Evolutionary conservation across 2,329 filamentous ascomycete species (phyloP).

Genomic region (Curvularia sp.): DNA sequence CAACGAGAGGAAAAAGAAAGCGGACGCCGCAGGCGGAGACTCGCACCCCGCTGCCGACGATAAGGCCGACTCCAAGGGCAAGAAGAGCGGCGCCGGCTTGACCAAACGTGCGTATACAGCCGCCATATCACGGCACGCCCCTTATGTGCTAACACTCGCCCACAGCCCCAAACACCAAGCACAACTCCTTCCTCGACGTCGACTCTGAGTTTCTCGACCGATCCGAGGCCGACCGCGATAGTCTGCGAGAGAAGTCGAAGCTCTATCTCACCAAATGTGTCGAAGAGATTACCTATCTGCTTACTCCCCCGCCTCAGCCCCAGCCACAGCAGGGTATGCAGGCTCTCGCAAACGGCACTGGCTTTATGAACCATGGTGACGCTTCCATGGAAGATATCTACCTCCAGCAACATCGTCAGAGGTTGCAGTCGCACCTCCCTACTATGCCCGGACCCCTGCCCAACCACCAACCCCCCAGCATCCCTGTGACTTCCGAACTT

Average conservation of each 20-base stretch:
- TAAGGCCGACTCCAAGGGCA: slow-evolving; percentile 44
- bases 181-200: slow-evolving; percentile 60
- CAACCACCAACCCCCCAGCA: slow-evolving; percentile 68
- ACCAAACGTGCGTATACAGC: slow-evolving; percentile 35
- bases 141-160: slow-evolving; percentile 30
- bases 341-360: slow-evolving; percentile 42
- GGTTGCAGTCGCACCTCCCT: slow-evolving; percentile 55
- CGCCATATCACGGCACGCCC: background rate
- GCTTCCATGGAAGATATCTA: slow-evolving; percentile 67
- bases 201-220: slow-evolving; percentile 52
- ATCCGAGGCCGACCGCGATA: slow-evolving; percentile 62
- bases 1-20: slow-evolving; percentile 76
- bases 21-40: slow-evolving; percentile 59
- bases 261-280: slow-evolving; percentile 70
- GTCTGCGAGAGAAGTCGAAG: slow-evolving; percentile 67
- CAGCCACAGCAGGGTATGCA: slow-evolving; percentile 57
- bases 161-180: slow-evolving; percentile 56
- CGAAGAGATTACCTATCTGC: slow-evolving; percentile 71
- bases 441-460: slow-evolving; percentile 53
- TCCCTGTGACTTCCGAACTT: slow-evolving; percentile 52
- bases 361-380: slow-evolving; percentile 59
- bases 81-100: slow-evolving; percentile 37
- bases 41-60: slow-evolving; percentile 55
- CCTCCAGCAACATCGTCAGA: slow-evolving; percentile 63
- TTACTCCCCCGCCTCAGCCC: slow-evolving; percentile 69